Evolutionary conservation across 2,329 filamentous ascomycete species (phyloP).

Genomic region (Chrysosporium queenslandicum): DNA sequence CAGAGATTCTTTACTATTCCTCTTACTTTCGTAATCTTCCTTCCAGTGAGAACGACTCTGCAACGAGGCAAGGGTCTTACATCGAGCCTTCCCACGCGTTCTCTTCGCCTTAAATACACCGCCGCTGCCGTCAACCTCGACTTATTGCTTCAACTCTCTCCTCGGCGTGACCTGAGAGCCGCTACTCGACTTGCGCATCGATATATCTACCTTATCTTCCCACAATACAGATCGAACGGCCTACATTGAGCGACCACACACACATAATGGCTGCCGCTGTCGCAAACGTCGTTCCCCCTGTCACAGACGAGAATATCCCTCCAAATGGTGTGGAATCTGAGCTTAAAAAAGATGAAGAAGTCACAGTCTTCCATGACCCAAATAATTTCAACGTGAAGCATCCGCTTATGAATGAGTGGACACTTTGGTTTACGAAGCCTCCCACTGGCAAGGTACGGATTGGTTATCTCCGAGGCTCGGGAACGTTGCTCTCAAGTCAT

Average conservation of each 20-base stretch:
- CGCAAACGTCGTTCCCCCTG: conserved; percentile 26
- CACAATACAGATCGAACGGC: neutral
- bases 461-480: conserved; percentile 13
- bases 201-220: neutral
- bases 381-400: conserved; percentile 99
- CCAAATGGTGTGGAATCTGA: conserved; percentile 40
- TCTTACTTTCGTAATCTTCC: neutral
- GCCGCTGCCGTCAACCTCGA: conserved; percentile 5
- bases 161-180: neutral
- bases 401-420: conserved; percentile 94
- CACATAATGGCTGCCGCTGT: conserved; percentile 29
- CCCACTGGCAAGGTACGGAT: conserved; percentile 75
- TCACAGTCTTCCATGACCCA: conserved; percentile 96
- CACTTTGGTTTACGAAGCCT: conserved; percentile 98
- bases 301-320: conserved; percentile 47
- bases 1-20: conserved; percentile 10
- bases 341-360: conserved; percentile 48
- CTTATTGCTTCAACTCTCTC: conserved; percentile 6
- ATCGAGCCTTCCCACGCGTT: conserved; percentile 14
- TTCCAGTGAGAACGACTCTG: conserved; percentile 1
- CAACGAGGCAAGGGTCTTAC: conserved; percentile 7
- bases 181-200: conserved; percentile 1
- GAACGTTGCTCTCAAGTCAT: too few relatives aligned
- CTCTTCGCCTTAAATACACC: neutral
- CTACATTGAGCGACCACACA: neutral